Conservation (phyloP, 805 yeast genomes). For the Candida tibetensis region DNA sequence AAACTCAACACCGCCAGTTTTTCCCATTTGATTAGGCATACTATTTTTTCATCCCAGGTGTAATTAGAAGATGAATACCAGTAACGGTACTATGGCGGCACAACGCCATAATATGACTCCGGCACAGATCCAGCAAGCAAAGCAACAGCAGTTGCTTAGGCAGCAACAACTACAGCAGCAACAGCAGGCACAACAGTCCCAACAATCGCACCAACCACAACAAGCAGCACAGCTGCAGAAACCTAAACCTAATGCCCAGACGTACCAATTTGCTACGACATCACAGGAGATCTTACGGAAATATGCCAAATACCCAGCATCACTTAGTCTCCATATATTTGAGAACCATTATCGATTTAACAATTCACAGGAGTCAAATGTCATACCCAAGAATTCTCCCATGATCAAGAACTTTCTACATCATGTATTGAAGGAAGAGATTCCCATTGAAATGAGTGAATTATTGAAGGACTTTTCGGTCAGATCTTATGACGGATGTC, state of each 20-base stretch:
- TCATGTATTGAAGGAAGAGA: conserved; percentile 74
- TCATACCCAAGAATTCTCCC: conserved; percentile 73
- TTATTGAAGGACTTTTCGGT: conserved; percentile 84
- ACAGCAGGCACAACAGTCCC: conserved; percentile 22
- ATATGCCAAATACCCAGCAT: conserved; percentile 73
- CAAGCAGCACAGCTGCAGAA: conserved; percentile 20
- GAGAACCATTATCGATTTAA: conserved; percentile 91
- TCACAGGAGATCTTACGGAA: conserved; percentile 71
- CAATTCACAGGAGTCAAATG: conserved; percentile 75
- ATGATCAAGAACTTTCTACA: conserved; percentile 76
- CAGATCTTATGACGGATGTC: conserved; percentile 83
- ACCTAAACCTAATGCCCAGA: conserved; percentile 25
- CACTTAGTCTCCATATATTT: conserved; percentile 85
- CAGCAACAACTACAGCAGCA: conserved; percentile 12
- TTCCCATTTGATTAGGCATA: not conserved
- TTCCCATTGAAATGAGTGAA: conserved; percentile 88
- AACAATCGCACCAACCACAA: conserved; percentile 20
- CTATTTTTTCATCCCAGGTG: too few relatives aligned
- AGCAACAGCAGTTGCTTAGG: conserved; percentile 9
- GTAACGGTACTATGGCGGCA: conserved; percentile 2
- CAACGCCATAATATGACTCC: conserved; percentile 8
- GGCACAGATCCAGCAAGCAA: conserved; percentile 12
- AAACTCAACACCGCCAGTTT: not conserved
- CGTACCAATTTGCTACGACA: conserved; percentile 64
- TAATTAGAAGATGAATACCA: conserved; percentile 4